phyloP scores from a whole-genome alignment of 2,329 filamentous ascomycete species.

The Ascochyta koolunga region DNA sequence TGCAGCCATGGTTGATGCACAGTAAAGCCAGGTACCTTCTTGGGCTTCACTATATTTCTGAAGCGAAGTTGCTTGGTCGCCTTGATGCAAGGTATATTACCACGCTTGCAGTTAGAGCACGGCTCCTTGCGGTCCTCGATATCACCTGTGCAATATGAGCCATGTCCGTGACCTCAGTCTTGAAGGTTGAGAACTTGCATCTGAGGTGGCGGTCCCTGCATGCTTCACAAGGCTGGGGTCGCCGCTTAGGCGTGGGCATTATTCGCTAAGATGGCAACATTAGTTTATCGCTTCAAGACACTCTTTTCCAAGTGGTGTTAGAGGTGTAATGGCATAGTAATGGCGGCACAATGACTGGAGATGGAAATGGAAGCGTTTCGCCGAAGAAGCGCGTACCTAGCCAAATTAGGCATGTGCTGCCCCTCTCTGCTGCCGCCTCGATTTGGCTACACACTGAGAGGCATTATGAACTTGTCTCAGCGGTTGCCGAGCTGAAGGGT shows the following conservation, averaged over 20 bases:
- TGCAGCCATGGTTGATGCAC: neutral
- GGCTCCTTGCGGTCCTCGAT: neutral
- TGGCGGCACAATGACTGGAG: neutral
- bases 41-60: neutral
- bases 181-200: neutral
- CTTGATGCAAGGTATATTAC: neutral
- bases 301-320: too few relatives aligned
- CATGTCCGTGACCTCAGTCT: neutral
- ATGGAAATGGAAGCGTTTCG: neutral
- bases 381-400: too few relatives aligned
- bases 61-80: neutral
- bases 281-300: neutral
- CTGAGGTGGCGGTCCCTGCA: neutral
- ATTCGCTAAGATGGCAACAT: neutral
- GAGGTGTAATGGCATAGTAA: neutral
- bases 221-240: neutral
- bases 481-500: too few relatives aligned
- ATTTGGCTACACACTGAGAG: too few relatives aligned
- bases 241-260: conserved; percentile 1
- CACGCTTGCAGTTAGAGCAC: neutral
- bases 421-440: too few relatives aligned
- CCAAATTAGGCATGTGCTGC: too few relatives aligned
- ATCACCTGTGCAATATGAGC: neutral
- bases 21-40: neutral
- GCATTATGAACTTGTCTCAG: too few relatives aligned